Conservation (phyloP, 176 grass and related monocot genomes). For the Lolium perenne region DNA sequence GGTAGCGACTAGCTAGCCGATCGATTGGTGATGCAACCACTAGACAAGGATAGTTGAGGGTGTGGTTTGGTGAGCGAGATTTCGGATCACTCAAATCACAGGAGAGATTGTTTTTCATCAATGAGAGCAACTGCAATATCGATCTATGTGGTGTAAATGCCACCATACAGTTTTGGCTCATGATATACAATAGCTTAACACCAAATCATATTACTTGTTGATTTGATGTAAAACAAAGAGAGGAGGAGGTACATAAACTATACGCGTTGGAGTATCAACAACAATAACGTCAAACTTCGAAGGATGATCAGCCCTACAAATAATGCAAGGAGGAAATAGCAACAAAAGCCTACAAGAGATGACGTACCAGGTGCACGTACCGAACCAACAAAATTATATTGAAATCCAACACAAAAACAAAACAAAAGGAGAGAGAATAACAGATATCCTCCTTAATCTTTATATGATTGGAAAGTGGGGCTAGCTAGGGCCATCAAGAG, state of each 20-base stretch:
- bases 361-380: background rate
- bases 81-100: constrained; percentile 25
- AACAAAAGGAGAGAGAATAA: background rate
- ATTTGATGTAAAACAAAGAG: background rate
- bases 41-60: background rate
- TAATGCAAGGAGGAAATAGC: background rate
- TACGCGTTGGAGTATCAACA: background rate
- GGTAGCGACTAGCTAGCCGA: background rate
- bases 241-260: background rate
- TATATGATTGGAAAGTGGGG: constrained; percentile 24
- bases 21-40: background rate
- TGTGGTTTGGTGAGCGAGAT: background rate
- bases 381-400: background rate
- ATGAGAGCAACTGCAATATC: background rate
- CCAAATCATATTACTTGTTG: background rate
- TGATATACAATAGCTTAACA: background rate
- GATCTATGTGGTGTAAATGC: background rate
- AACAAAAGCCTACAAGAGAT: background rate
- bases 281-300: background rate
- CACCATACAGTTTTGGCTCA: background rate
- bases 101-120: background rate
- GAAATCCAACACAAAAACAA: no score
- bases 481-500: background rate
- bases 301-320: background rate
- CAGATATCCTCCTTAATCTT: background rate